Percentiles rank a stretch among this genome's conserved stretches.
Evolutionary conservation across 805 yeast species (phyloP).

Genomic region (Hanseniaspora vineae): DNA sequence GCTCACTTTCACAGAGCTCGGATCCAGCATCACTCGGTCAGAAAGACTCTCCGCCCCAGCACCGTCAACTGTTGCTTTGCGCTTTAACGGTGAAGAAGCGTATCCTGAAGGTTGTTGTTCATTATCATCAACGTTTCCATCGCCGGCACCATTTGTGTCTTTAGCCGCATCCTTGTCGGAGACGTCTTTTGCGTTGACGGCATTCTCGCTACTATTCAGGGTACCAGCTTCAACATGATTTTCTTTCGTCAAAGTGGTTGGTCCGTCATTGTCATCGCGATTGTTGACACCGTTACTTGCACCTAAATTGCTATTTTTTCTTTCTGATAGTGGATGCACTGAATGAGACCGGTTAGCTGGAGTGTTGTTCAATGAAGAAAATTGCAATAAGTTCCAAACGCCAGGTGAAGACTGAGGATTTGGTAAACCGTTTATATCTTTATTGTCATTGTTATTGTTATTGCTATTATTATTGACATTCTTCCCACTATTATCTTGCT

Average conservation of each 20-base stretch:
- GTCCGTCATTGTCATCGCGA: constrained; percentile 1
- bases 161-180: constrained; percentile 11
- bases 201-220: constrained; percentile 3
- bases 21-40: neutral
- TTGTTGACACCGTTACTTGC: constrained; percentile 2
- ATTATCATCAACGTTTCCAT: constrained; percentile 15
- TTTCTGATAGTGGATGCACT: constrained; percentile 1
- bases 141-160: constrained; percentile 19
- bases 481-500: no score
- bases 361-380: constrained; percentile 33
- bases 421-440: no score
- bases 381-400: constrained; percentile 84
- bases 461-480: no score
- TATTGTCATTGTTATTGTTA: no score
- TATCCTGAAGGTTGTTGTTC: no score
- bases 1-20: neutral
- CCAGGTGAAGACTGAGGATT: constrained; percentile 56
- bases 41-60: neutral
- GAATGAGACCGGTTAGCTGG: constrained; percentile 13
- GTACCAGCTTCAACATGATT: neutral
- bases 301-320: neutral
- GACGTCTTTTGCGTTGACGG: constrained; percentile 2
- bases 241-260: neutral
- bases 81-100: constrained; percentile 1
- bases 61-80: neutral